Evolutionary conservation across 1,139 yeast genomes (phyloP), one percentile per base, ranked within the genome.

Genomic region (Candida anutae): DNA sequence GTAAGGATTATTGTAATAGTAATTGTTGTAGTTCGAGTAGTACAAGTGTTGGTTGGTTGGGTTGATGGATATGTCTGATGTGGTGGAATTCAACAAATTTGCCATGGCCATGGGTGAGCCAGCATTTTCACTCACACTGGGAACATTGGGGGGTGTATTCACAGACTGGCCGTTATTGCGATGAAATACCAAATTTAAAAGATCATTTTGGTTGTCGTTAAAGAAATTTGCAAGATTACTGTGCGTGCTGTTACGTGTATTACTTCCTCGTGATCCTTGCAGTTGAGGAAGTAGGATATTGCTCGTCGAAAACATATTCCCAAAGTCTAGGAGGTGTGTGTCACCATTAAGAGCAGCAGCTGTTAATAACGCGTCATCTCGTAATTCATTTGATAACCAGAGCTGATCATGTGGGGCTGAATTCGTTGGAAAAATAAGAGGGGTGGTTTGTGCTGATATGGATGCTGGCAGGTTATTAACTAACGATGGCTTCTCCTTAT

Each of bases 261-360:
- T 10, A 17, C 19, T 17, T n/a, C n/a, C n/a, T n/a, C 26, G 26
- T 8, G 20, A 17, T 17, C 20, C 20, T 17, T 17, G 34, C 16
- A 15, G 21, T 18, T n/a, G n/a, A 17, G 23, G 28, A 13, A n/a
- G 28, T 19, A 16, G 28, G 19, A 14, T 37, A 36, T 27, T 48
- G 33, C 37, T 43, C 27, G 49, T 40, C 9, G 52, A 39, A 18
- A 51, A 46, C 24, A 45, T 49, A 32, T 62, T 63, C 56, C 71
- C 63, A 42, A 74, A 58, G 32, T 76, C 81, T 12, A 74, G 52
- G 33, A 72, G 69, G 32, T 72, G 75, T 1, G 74, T 62, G 36
- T 74, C 78, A 18, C 78, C 80, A 36, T 77, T 77, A 27, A 77
- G 58, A 0, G 85, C 85, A 6, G 84, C 81, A 0, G 85, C 85